phyloP scores from a whole-genome alignment of 352 stramenopile genomes.

The Globisporangium viniferum region DNA sequence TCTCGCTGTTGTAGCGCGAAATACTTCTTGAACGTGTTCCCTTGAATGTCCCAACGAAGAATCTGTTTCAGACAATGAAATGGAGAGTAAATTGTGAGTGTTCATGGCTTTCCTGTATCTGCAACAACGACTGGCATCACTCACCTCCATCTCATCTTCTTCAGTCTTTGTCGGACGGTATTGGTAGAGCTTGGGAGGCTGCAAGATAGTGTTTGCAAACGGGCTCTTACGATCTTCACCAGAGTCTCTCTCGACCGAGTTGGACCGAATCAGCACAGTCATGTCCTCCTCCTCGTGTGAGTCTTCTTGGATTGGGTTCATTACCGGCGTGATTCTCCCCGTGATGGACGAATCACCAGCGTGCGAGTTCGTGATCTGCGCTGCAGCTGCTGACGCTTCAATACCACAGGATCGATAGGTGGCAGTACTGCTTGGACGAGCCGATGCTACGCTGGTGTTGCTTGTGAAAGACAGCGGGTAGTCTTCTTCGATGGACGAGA shows the following conservation, averaged over 20 bases:
- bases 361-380: constrained; percentile 9
- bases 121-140: background rate
- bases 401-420: constrained; percentile 11
- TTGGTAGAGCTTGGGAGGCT: constrained; percentile 42
- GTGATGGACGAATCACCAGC: background rate
- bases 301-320: constrained; percentile 10
- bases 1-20: constrained; percentile 51
- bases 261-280: constrained; percentile 48
- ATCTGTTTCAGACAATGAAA: constrained; percentile 31
- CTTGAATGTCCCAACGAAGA: constrained; percentile 64
- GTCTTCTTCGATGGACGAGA: constrained; percentile 59
- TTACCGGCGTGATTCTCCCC: constrained; percentile 9
- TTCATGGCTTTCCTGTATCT: background rate
- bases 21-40: constrained; percentile 63
- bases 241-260: constrained; percentile 37
- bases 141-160: constrained; percentile 74
- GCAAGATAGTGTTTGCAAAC: constrained; percentile 25
- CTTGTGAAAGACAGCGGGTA: constrained; percentile 42
- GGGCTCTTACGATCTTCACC: constrained; percentile 38
- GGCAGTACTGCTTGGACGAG: constrained; percentile 9
- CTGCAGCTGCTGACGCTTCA: constrained; percentile 5
- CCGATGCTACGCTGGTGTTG: constrained; percentile 26
- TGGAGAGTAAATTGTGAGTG: background rate
- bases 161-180: constrained; percentile 62
- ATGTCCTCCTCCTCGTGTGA: constrained; percentile 43